These are phyloP conservation scores for Salix exigua DNA, from an alignment of 345 rosid species.

Conservation along the genomic window DNA sequence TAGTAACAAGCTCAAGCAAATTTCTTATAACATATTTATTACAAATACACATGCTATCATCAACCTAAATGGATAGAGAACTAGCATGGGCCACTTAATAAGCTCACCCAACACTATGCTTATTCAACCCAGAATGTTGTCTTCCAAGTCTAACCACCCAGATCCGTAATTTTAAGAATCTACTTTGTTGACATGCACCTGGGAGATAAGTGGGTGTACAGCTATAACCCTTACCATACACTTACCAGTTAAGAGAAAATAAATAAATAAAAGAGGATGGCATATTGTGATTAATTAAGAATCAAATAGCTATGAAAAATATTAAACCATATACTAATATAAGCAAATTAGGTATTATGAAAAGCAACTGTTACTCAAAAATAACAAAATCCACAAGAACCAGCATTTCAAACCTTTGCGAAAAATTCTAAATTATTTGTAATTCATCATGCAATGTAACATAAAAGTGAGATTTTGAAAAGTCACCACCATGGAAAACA, in stretches of 20 bases:
- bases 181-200: background rate
- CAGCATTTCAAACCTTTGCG: background rate
- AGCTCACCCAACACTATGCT: background rate
- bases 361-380: no score
- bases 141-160: background rate
- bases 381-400: background rate
- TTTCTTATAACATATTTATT: no score
- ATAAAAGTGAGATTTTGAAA: background rate
- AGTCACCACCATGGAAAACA: background rate
- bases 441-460: background rate
- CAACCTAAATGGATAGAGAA: background rate
- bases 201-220: background rate
- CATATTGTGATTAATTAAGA: no score
- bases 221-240: background rate
- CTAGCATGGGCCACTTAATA: background rate
- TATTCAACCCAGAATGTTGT: background rate
- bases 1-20: background rate
- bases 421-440: background rate
- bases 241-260: background rate
- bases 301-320: background rate
- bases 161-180: background rate
- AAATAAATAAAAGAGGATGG: background rate
- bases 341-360: background rate
- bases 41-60: background rate
- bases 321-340: background rate